These are phyloP conservation scores for Amanita muscaria DNA, from an alignment of 768 basidiomycete genomes.

Conservation along the genomic window DNA sequence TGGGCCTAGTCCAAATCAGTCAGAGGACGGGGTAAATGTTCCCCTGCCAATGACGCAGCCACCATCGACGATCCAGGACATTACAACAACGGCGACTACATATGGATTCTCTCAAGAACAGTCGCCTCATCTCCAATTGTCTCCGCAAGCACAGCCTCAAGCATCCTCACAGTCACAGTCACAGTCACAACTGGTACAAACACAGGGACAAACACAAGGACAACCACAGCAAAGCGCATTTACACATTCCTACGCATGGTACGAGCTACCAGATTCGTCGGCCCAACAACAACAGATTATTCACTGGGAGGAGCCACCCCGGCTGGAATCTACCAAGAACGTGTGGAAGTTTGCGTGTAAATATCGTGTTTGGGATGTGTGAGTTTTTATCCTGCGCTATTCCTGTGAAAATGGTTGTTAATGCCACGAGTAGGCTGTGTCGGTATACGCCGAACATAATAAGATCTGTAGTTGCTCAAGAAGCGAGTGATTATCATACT, in stretches of 20 bases:
- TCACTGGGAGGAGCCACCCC: slow-evolving; percentile 15
- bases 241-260: slow-evolving; percentile 4
- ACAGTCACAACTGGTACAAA: background rate
- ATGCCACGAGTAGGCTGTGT: slow-evolving; percentile 11
- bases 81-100: too few species aligned
- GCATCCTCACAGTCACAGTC: background rate
- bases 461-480: slow-evolving; percentile 18
- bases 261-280: slow-evolving; percentile 13
- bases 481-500: slow-evolving; percentile 19
- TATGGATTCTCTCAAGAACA: too few species aligned
- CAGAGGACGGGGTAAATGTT: background rate
- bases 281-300: slow-evolving; percentile 6
- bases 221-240: background rate
- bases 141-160: background rate
- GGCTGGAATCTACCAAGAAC: slow-evolving; percentile 11
- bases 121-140: too few species aligned
- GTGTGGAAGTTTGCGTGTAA: slow-evolving; percentile 21
- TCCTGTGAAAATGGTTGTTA: background rate
- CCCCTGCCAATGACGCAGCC: background rate
- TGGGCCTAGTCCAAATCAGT: too few species aligned
- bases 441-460: slow-evolving; percentile 18
- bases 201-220: background rate
- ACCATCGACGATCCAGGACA: background rate
- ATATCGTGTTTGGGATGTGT: slow-evolving; percentile 20
- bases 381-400: slow-evolving; percentile 5